Percentiles rank a stretch among this genome's conserved stretches.
phyloP scores from a whole-genome alignment of 305 asterid genomes.

The Fraxinus dipetala region DNA sequence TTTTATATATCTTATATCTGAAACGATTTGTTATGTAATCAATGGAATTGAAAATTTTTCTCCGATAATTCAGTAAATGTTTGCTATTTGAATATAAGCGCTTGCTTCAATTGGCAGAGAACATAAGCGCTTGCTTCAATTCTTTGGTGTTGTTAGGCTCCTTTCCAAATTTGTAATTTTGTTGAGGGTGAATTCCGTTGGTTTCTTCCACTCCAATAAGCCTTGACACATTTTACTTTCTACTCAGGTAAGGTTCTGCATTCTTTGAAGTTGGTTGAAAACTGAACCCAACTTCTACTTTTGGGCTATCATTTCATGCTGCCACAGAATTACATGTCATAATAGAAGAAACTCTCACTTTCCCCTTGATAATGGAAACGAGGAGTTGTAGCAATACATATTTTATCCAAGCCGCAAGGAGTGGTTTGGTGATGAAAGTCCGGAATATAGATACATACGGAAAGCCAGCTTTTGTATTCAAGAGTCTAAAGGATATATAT shows the following conservation, averaged over 20 bases:
- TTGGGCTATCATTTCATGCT: slow-evolving; percentile 18
- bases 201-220: slow-evolving; percentile 4
- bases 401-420: slow-evolving; percentile 51
- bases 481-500: slow-evolving; percentile 47
- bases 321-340: slow-evolving; percentile 12
- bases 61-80: neutral
- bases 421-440: slow-evolving; percentile 38
- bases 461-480: slow-evolving; percentile 41
- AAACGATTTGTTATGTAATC: neutral
- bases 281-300: slow-evolving; percentile 1
- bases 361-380: slow-evolving; percentile 45
- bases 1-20: slow-evolving; percentile 20
- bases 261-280: slow-evolving; percentile 14
- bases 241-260: slow-evolving; percentile 13
- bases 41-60: neutral
- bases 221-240: slow-evolving; percentile 12
- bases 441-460: slow-evolving; percentile 38
- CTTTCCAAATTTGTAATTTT: neutral
- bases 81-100: neutral
- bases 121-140: slow-evolving; percentile 6
- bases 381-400: slow-evolving; percentile 42
- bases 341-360: slow-evolving; percentile 19
- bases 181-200: neutral
- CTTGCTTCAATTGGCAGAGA: slow-evolving; percentile 5
- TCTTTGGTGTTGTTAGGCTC: neutral